Evolutionary conservation across 306 rosid genomes (phyloP).

Genomic region (Canavalia gladiata): DNA sequence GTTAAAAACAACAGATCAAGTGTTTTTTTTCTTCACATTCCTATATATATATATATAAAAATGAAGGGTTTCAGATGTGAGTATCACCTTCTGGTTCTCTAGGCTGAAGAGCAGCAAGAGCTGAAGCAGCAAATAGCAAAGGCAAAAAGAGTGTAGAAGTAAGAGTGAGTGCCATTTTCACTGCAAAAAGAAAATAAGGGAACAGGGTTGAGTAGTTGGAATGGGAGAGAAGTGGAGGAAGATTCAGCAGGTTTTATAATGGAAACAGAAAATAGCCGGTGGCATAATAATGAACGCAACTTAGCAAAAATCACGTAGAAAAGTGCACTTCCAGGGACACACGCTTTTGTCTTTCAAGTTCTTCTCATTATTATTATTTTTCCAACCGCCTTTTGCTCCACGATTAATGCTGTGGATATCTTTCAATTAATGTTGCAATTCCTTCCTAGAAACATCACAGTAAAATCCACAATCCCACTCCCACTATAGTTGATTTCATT

Average conservation of each 20-base stretch:
- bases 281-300: conserved; percentile 44
- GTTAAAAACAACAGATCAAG: neutral
- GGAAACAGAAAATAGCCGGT: conserved; percentile 11
- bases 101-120: conserved; percentile 59
- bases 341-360: conserved; percentile 43
- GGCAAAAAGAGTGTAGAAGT: conserved; percentile 51
- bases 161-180: conserved; percentile 59
- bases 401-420: conserved; percentile 55
- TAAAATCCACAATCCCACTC: neutral
- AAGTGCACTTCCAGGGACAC: conserved; percentile 33
- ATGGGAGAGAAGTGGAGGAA: conserved; percentile 21
- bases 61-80: conserved; percentile 19
- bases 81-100: conserved; percentile 69
- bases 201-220: conserved; percentile 35
- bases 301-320: conserved; percentile 63
- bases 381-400: conserved; percentile 65
- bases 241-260: conserved; percentile 55
- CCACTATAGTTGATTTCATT: too few species aligned
- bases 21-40: neutral
- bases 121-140: conserved; percentile 57
- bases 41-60: neutral
- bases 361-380: neutral
- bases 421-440: conserved; percentile 22
- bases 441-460: neutral
- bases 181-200: neutral